Base-by-base conservation (phyloP, 169 alveolate species). In the Plasmodium cynomolgi region DNA sequence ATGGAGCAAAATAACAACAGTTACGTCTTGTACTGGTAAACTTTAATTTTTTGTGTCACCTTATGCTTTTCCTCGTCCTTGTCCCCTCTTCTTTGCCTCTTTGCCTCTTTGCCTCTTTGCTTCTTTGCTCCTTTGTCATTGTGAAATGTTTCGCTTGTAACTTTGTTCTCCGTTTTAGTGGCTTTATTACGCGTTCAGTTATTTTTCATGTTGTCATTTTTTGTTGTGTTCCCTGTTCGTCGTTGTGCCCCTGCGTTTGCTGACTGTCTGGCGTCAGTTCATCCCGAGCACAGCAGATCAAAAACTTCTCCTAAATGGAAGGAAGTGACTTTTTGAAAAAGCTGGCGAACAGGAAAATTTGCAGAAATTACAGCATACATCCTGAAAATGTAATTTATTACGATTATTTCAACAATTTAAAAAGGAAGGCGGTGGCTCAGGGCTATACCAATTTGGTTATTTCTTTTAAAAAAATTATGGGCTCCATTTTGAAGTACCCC, bases 401-500 rank as follows among this genome's bases (percentile, higher is more conserved):
- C 83, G 94, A 90, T 41, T 90, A 90, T 44, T 90, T 90, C 72
- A 90, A 80, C 34, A 90, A 80, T 44, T 90, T 90, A 71, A 90
- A 80, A 81, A 79, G 90, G 50, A 90, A 80, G 34, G 94, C 94
- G 31, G 5, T 71, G n/a, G 91, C 91, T 17, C 94, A 81, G 33
- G 94, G 94, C 15, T 29, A 62, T 31, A 90, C 68, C 26, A 79
- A 90, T 71, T 90, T 90, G 83, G 94, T 90, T 58, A 92, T 92
- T 56, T 92, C 86, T 20, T 75, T 79, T 81, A 84, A 84, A 71
- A 92, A 95, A 94, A 95, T 91, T 56, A 82, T 93, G 50, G 20
- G 62, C 9, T 93, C 97, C 29, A 94, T 96, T 73, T 72, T 68
- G 62, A 81, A 92, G 71, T 95, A 96, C 74, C 97, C 97, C 15